Evolutionary conservation across 768 basidiomycete species (phyloP).

Genomic region (Naganishia vishniacii): DNA sequence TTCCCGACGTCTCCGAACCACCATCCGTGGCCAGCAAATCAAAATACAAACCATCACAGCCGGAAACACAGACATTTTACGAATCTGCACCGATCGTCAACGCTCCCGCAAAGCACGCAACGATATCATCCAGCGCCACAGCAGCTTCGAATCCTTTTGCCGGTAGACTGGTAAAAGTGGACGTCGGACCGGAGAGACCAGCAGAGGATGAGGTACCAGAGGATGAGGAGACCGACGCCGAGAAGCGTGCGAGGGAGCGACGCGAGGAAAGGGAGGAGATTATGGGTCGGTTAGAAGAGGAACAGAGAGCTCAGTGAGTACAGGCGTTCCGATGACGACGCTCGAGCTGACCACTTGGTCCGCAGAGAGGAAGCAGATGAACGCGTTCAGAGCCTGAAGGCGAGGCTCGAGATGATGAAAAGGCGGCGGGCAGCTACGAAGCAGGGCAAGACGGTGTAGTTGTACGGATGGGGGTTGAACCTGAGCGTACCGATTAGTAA

Average conservation of each 20-base stretch:
- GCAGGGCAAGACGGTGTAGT: constrained; percentile 2
- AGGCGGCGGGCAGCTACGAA: constrained; percentile 12
- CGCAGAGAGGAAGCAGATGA: constrained; percentile 25
- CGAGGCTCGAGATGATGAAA: constrained; percentile 20
- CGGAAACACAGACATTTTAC: constrained; percentile 40
- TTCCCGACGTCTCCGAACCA: neutral
- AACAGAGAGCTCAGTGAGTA: constrained; percentile 45
- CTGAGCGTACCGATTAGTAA: no score
- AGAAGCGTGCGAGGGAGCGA: constrained; percentile 33
- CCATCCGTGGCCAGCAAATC: constrained; percentile 9
- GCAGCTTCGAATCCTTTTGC: constrained; percentile 23
- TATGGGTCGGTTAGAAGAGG: constrained; percentile 42
- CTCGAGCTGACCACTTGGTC: neutral
- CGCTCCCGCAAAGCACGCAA: constrained; percentile 21
- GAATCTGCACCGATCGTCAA: constrained; percentile 40
- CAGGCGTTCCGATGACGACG: neutral
- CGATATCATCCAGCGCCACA: constrained; percentile 15
- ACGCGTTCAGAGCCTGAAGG: constrained; percentile 21
- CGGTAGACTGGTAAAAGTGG: constrained; percentile 20
- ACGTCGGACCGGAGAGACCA: constrained; percentile 33
- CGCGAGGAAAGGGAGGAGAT: constrained; percentile 47
- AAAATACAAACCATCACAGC: constrained; percentile 30
- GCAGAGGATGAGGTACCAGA: constrained; percentile 46
- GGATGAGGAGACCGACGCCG: constrained; percentile 39
- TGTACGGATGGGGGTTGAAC: no score